A percentile compares a stretch with the other conserved stretches of the same genome.
Evolutionary conservation across 2,329 filamentous ascomycete genomes (phyloP).

Genomic region (Penicillium aurantiogriseum): DNA sequence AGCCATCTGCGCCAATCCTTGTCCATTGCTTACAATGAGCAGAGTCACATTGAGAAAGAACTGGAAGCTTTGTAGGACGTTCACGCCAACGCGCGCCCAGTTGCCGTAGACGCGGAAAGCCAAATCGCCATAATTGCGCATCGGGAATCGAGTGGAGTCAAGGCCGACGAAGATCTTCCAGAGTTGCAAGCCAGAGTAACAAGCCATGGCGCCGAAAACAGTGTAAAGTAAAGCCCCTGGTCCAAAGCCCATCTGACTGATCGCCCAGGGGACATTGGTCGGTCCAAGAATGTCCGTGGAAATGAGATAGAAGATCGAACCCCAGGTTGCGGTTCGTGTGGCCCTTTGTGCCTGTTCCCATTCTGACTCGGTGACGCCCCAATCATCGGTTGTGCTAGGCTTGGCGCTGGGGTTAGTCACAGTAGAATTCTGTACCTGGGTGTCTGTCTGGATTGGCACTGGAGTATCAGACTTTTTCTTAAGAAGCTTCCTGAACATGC

Average conservation of each 20-base stretch:
- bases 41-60: slow-evolving; percentile 16
- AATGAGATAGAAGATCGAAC: slow-evolving; percentile 51
- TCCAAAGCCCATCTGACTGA: slow-evolving; percentile 42
- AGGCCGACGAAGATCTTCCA: slow-evolving; percentile 49
- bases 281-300: slow-evolving; percentile 52
- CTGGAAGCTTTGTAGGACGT: slow-evolving; percentile 44
- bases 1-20: slow-evolving; percentile 52
- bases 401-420: background rate
- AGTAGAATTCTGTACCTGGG: background rate
- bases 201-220: slow-evolving; percentile 44
- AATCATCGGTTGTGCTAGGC: background rate
- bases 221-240: slow-evolving; percentile 41
- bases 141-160: slow-evolving; percentile 50
- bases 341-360: slow-evolving; percentile 50
- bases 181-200: slow-evolving; percentile 45
- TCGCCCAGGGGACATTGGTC: slow-evolving; percentile 35
- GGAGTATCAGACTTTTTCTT: background rate
- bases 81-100: slow-evolving; percentile 48
- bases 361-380: slow-evolving; percentile 30
- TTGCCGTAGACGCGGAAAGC: slow-evolving; percentile 51
- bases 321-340: slow-evolving; percentile 48
- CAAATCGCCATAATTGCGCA: slow-evolving; percentile 50
- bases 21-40: slow-evolving; percentile 34
- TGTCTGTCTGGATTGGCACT: background rate
- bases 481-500: background rate